phyloP scores from a whole-genome alignment of 345 rosid species.

The Eutrema japonicum region DNA sequence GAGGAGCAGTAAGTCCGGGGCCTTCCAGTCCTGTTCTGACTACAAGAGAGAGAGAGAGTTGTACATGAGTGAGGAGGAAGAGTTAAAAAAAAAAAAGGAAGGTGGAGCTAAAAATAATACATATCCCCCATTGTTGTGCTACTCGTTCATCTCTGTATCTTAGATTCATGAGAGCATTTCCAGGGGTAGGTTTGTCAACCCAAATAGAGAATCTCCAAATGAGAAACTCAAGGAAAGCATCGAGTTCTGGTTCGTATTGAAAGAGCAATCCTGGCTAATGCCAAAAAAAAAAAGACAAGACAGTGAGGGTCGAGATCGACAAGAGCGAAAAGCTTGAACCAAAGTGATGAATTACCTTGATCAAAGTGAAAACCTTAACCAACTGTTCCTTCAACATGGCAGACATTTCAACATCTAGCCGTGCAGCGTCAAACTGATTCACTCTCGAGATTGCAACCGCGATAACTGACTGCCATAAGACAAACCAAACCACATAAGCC shows the following conservation, averaged over 20 bases:
- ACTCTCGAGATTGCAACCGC: constrained; percentile 86
- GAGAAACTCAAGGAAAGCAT: constrained; percentile 98
- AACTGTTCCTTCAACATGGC: constrained; percentile 96
- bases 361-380: constrained; percentile 87
- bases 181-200: constrained; percentile 99
- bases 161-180: constrained; percentile 91
- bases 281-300: constrained; percentile 45
- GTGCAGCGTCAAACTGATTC: constrained; percentile 94
- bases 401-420: constrained; percentile 94
- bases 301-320: constrained; percentile 23
- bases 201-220: constrained; percentile 99
- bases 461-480: constrained; percentile 54
- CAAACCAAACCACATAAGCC: constrained; percentile 7
- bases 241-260: constrained; percentile 99
- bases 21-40: constrained; percentile 97
- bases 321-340: not conserved
- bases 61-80: constrained; percentile 9
- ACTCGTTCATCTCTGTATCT: constrained; percentile 87
- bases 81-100: not conserved
- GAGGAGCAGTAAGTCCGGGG: constrained; percentile 83
- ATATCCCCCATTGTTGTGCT: constrained; percentile 50
- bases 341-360: constrained; percentile 62
- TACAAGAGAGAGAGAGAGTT: constrained; percentile 29
- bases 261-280: constrained; percentile 98
- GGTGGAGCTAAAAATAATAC: constrained; percentile 39